phyloP scores from a whole-genome alignment of 805 yeast species.

The Kockiozyma suomiensis region DNA sequence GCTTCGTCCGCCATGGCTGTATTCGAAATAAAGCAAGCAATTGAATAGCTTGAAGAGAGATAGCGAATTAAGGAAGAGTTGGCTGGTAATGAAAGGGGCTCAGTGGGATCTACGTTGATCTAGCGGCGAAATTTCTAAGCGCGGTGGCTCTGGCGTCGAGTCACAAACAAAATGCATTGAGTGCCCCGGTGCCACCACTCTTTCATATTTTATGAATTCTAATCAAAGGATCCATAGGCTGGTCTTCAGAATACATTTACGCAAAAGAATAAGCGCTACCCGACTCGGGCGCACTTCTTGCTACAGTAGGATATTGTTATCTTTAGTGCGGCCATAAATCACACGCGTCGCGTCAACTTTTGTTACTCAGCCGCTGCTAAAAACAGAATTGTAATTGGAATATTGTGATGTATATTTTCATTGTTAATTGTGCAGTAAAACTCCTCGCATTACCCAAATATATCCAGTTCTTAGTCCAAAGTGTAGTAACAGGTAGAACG shows the following conservation, averaged over 20 bases:
- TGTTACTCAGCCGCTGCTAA: background rate
- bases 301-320: background rate
- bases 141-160: too few relatives aligned
- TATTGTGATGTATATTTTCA: background rate
- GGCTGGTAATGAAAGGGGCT: too few relatives aligned
- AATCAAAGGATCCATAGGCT: too few relatives aligned
- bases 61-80: background rate
- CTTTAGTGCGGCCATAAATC: background rate
- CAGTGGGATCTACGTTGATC: too few relatives aligned
- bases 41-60: background rate
- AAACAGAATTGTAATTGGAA: background rate
- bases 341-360: background rate
- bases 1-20: background rate
- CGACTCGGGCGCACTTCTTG: background rate
- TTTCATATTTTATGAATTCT: too few relatives aligned
- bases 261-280: background rate
- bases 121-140: too few relatives aligned
- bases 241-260: too few relatives aligned
- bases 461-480: background rate
- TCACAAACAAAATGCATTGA: too few relatives aligned
- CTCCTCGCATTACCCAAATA: background rate
- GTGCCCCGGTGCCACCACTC: too few relatives aligned
- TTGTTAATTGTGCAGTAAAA: background rate
- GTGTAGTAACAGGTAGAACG: background rate
- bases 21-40: background rate